phyloP scores from a whole-genome alignment of 805 yeast species.

The Hemisphaericaspora nanyangensis region DNA sequence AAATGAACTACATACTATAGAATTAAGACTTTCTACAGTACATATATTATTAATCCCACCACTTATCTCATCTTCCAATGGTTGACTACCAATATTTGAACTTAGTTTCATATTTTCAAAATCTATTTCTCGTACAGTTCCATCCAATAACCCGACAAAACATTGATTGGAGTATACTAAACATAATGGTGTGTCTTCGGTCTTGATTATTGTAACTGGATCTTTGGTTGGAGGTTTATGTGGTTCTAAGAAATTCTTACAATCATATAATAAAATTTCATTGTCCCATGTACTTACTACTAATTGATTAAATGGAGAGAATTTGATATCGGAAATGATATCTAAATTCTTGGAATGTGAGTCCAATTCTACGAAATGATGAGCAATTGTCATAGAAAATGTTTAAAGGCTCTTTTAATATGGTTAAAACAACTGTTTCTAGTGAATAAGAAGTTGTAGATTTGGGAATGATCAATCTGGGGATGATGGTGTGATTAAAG shows the following conservation, averaged over 20 bases:
- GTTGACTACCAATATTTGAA: constrained; percentile 4
- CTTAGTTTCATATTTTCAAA: constrained; percentile 33
- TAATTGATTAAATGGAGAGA: constrained; percentile 41
- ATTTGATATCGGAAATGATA: constrained; percentile 39
- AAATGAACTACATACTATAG: constrained; percentile 59
- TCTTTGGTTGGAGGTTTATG: constrained; percentile 8
- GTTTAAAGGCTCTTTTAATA: too few species aligned
- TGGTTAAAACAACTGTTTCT: too few species aligned
- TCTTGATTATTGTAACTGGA: background rate
- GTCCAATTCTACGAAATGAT: constrained; percentile 13
- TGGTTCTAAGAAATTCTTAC: constrained; percentile 10
- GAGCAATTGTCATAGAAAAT: constrained; percentile 2
- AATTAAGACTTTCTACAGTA: constrained; percentile 19
- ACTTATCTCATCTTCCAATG: constrained; percentile 12
- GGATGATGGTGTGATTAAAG: too few species aligned
- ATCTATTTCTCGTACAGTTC: constrained; percentile 51
- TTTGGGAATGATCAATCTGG: too few species aligned
- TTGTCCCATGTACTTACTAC: constrained; percentile 61
- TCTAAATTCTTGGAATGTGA: constrained; percentile 28
- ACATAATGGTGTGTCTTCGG: constrained; percentile 9
- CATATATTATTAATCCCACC: constrained; percentile 34
- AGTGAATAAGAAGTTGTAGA: too few species aligned
- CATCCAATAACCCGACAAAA: constrained; percentile 51
- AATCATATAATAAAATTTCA: constrained; percentile 40
- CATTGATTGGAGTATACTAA: constrained; percentile 16